These are phyloP conservation scores for Xylariaceae sp. DNA, from an alignment of 2,329 filamentous ascomycete species.

Conservation along the genomic window DNA sequence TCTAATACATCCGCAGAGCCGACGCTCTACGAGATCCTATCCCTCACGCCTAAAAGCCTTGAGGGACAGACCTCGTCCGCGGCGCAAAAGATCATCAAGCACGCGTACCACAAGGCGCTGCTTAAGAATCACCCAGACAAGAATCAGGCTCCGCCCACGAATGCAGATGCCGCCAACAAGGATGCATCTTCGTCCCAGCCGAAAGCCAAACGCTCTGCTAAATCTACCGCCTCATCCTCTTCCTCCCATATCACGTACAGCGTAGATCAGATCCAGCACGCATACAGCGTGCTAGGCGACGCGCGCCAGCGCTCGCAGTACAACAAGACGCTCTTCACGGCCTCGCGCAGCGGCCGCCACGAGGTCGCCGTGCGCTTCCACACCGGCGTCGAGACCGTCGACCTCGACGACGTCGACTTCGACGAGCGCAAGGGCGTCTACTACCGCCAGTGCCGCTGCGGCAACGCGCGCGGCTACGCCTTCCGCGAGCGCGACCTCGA, in stretches of 20 bases:
- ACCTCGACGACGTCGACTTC: conserved; percentile 60
- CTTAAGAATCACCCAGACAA: conserved; percentile 66
- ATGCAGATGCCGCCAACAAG: conserved; percentile 5
- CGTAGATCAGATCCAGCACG: conserved; percentile 60
- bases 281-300: conserved; percentile 53
- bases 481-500: conserved; percentile 57
- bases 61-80: conserved; percentile 38
- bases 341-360: conserved; percentile 5
- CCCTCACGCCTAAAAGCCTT: conserved; percentile 46
- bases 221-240: background rate
- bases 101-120: conserved; percentile 61
- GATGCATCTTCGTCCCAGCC: background rate
- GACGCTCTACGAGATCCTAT: conserved; percentile 59
- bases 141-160: conserved; percentile 10
- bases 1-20: conserved; percentile 28
- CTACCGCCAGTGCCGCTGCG: conserved; percentile 59
- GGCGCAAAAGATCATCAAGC: conserved; percentile 46
- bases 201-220: conserved; percentile 6
- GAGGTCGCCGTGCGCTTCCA: conserved; percentile 19
- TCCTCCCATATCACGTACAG: conserved; percentile 36
- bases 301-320: conserved; percentile 47
- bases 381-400: conserved; percentile 59
- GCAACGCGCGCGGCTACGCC: conserved; percentile 56
- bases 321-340: conserved; percentile 41
- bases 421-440: conserved; percentile 46